A percentile compares a stretch with the other conserved stretches of the same genome.
Evolutionary conservation across 177 flowering plant species (phyloP).

Genomic region (Viscum album): DNA sequence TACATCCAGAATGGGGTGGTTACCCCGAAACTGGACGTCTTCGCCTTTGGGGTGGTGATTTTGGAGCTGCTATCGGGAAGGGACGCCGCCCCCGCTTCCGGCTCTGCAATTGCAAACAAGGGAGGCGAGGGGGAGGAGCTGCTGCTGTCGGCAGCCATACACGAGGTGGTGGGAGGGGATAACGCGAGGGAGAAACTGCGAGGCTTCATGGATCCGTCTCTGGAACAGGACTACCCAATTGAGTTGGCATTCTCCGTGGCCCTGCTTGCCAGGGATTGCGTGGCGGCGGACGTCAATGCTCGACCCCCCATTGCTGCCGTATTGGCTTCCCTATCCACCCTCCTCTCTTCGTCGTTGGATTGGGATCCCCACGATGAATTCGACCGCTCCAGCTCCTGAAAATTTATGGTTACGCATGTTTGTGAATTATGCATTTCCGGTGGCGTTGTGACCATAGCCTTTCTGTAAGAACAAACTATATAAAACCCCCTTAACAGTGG

Average conservation of each 20-base stretch:
- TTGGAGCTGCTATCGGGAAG: slow-evolving; percentile 62
- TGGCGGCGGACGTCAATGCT: slow-evolving; percentile 33
- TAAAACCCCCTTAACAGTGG: too few relatives aligned
- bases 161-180: slow-evolving; percentile 38
- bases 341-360: slow-evolving; percentile 51
- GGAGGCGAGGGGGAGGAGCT: slow-evolving; percentile 13
- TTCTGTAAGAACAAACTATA: too few relatives aligned
- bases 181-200: slow-evolving; percentile 46
- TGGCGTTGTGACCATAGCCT: too few relatives aligned
- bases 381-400: slow-evolving; percentile 15
- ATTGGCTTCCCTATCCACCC: slow-evolving; percentile 38
- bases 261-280: slow-evolving; percentile 42
- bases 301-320: slow-evolving; percentile 45
- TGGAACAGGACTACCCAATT: slow-evolving; percentile 42
- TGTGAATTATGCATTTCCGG: too few relatives aligned
- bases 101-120: slow-evolving; percentile 4
- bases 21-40: slow-evolving; percentile 59
- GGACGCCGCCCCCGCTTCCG: slow-evolving; percentile 23
- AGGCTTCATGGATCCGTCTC: slow-evolving; percentile 40
- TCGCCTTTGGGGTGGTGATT: slow-evolving; percentile 47
- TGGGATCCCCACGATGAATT: slow-evolving; percentile 61
- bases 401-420: too few relatives aligned
- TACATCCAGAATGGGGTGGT: slow-evolving; percentile 62
- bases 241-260: slow-evolving; percentile 61
- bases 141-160: slow-evolving; percentile 26